Evolutionary conservation across 2,329 filamentous ascomycete genomes (phyloP), one percentile per base, ranked within the genome.

Genomic region (Verticillium albo-atrum): DNA sequence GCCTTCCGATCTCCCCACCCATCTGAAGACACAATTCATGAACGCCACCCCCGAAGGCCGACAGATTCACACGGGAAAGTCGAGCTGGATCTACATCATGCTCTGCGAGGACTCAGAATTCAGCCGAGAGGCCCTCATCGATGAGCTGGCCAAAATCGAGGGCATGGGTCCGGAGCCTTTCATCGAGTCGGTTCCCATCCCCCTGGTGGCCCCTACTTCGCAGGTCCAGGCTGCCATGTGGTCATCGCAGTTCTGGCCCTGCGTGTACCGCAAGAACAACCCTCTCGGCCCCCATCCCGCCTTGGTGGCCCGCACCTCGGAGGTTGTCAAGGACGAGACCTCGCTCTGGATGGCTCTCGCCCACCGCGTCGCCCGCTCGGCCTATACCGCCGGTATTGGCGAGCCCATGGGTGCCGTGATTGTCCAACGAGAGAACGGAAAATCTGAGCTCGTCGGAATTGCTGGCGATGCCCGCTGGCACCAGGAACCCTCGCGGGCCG

Each of bases 261-360:
- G 88, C 1, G 85, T 93, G 55, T 96, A 95, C 75, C 89, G 91
- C 64, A 92, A 92, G 77, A 93, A 89, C 65, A 95, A 95, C 69
- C 91, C 91, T 2, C 90, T 93, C 61, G 91, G 91, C 4, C 91
- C 91, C 20, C 91, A 96, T 70, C 91, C 91, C 62, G 86, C 87
- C 68, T 84, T 90, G 70, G 85, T 94, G 59, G 79, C 83, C 50
- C 86, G 89, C 61, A 86, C 88, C 28, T 88, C 89, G 42, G 83
- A 87, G 14, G 87, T 91, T 61, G 84, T 96, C 57, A 80, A 82
- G 59, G 75, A 81, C 53, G 83, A 89, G 63, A 85, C 85, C 1
- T 81, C 82, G 4, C 73, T 83, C 59, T 94, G 85, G 83, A 88
- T 90, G 81, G 82, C 77, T 56, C 74, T 92, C 56, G 89, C 91